A percentile compares a stretch with the other conserved stretches of the same genome.
Evolutionary conservation across 768 basidiomycete genomes (phyloP).

Genomic region (Mycena indigotica): DNA sequence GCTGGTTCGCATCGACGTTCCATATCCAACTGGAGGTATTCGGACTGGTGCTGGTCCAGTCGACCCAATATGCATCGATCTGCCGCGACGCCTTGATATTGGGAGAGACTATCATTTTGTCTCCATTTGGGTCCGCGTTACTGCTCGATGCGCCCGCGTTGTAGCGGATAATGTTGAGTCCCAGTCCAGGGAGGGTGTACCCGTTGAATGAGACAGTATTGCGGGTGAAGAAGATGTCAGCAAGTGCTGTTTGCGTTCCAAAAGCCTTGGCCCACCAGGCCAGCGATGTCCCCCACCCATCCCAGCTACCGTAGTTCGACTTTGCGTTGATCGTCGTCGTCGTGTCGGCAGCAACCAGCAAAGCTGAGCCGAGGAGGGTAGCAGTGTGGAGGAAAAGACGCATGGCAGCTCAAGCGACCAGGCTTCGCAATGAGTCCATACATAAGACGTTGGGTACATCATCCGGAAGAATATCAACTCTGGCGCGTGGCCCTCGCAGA

Average conservation of each 20-base stretch:
- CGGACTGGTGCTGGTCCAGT: conserved; percentile 17
- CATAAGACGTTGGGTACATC: background rate
- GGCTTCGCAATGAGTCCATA: too few relatives aligned
- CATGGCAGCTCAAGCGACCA: too few relatives aligned
- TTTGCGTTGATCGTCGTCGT: conserved; percentile 17
- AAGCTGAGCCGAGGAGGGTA: background rate
- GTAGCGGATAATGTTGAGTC: conserved; percentile 21
- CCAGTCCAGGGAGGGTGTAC: conserved; percentile 14
- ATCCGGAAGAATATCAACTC: background rate
- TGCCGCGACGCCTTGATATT: conserved; percentile 17
- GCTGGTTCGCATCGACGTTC: conserved; percentile 24
- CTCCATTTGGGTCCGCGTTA: conserved; percentile 21
- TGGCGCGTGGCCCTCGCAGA: background rate
- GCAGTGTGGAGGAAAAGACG: background rate
- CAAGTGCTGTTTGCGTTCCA: conserved; percentile 14
- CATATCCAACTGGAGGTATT: conserved; percentile 17
- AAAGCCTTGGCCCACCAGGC: conserved; percentile 26
- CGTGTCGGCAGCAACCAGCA: conserved; percentile 4
- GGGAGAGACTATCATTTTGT: conserved; percentile 16
- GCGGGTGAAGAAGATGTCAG: conserved; percentile 23
- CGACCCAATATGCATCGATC: conserved; percentile 19
- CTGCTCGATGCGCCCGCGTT: conserved; percentile 20
- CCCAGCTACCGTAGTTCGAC: conserved; percentile 22
- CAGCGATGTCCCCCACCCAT: conserved; percentile 23
- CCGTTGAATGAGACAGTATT: conserved; percentile 19